Evolutionary conservation across 352 stramenopile genomes (phyloP).

Genomic region (Globisporangium irregulare): DNA sequence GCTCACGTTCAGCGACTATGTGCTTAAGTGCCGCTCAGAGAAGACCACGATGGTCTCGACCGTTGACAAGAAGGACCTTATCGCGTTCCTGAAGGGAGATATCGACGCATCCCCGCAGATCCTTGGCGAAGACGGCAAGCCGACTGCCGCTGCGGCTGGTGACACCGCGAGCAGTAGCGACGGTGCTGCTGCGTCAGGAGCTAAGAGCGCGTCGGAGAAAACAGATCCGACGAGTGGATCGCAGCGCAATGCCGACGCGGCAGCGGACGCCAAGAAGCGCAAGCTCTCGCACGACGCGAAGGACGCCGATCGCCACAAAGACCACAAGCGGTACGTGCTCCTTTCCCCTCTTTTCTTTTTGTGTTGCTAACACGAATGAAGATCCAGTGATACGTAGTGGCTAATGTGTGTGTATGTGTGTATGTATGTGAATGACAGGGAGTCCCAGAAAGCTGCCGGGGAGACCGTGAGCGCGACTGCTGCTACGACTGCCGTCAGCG

Average conservation of each 20-base stretch:
- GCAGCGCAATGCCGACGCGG: background rate
- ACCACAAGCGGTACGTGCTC: conserved; percentile 30
- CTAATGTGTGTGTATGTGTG: background rate
- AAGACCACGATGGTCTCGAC: conserved; percentile 82
- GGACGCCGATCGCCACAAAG: conserved; percentile 32
- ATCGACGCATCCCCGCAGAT: conserved; percentile 80
- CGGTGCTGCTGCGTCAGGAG: background rate
- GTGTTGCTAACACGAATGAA: background rate
- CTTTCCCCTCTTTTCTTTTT: background rate
- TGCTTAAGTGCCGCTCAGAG: conserved; percentile 75
- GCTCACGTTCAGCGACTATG: conserved; percentile 81
- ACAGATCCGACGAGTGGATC: conserved; percentile 6
- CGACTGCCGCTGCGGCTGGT: conserved; percentile 1
- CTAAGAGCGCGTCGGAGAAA: conserved; percentile 17
- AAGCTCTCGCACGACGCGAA: conserved; percentile 32
- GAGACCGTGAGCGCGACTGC: conserved; percentile 11
- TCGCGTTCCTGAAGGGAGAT: conserved; percentile 82
- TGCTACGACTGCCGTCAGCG: background rate
- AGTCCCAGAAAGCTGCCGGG: conserved; percentile 27
- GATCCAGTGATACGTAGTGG: background rate
- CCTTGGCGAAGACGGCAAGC: conserved; percentile 22
- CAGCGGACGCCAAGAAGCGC: conserved; percentile 36
- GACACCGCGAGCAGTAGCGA: background rate
- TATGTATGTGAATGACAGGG: conserved; percentile 9
- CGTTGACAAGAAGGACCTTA: conserved; percentile 86